Evolutionary conservation across 2,329 filamentous ascomycete species (phyloP).

Genomic region (Sporothrix pseudoabietina): DNA sequence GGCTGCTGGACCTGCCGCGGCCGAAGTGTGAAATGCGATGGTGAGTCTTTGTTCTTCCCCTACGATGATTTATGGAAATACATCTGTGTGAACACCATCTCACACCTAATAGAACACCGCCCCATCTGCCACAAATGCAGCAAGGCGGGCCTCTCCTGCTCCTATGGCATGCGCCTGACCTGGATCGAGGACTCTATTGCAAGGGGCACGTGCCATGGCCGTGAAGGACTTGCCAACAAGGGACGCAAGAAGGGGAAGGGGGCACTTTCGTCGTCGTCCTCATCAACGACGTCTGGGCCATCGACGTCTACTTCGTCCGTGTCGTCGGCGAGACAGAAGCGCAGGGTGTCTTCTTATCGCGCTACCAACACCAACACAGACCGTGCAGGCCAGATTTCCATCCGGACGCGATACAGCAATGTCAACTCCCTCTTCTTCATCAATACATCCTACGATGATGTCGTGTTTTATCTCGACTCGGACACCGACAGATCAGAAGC

Average conservation of each 20-base stretch:
- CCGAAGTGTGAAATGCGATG: constrained; percentile 29
- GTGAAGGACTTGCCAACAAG: constrained; percentile 18
- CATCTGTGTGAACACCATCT: not conserved
- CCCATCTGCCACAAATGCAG: constrained; percentile 20
- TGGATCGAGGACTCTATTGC: constrained; percentile 28
- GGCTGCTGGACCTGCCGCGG: constrained; percentile 27
- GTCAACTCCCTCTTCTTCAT: constrained; percentile 2
- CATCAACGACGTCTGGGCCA: not conserved
- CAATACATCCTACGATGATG: constrained; percentile 23
- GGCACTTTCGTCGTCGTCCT: not conserved
- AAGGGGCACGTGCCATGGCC: constrained; percentile 25
- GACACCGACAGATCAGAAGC: not conserved
- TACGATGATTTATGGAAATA: not conserved
- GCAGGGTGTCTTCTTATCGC: not conserved
- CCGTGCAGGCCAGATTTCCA: not conserved
- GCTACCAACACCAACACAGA: not conserved
- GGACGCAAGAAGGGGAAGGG: not conserved
- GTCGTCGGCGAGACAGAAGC: not conserved
- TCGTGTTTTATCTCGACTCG: constrained; percentile 13
- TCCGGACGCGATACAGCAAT: not conserved
- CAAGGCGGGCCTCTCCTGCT: constrained; percentile 21
- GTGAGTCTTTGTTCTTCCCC: not conserved
- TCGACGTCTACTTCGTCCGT: not conserved
- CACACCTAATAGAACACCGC: not conserved
- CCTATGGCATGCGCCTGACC: constrained; percentile 24